Evolutionary conservation across 1,284 basidiomycete species (phyloP), one percentile per base, ranked within the genome.

Genomic region (Cryptococcus wingfieldii): DNA sequence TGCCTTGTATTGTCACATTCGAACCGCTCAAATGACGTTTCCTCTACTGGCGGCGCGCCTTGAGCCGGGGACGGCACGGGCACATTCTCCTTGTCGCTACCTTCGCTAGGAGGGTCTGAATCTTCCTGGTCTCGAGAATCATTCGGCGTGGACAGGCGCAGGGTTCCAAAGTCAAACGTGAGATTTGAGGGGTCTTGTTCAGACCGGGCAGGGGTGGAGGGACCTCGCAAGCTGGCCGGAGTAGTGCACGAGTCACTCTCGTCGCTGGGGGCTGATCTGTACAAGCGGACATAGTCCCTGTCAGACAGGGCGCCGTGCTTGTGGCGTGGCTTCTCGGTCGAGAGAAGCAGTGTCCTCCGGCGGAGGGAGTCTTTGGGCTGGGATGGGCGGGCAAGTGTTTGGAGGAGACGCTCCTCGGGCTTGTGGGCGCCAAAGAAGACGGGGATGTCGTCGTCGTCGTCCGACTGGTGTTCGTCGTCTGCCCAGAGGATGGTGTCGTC

Each of bases 31-130:
- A 28, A 18, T 4, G 25, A 13, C 7, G 19, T 44, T 12, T 38
- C 55, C 5, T 53, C 47, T 18, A 42, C 38, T 31, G 9, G 19
- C 23, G 9, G n/a, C 3, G 13, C 19, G 10, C 46, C 50, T 25
- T 53, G 51, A 13, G 16, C 18, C 34, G 6, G 34, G 13, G 43
- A n/a, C 9, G 57, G 54, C 14, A 65, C 23, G 25, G 58, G 54
- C 4, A 60, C 56, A 55, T 74, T 74, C 59, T 75, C 72, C 56
- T 75, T 75, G 50, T 75, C 71, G 31, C 65, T 69, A 18, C 64
- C 68, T 5, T 57, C 66, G 12, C 57, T 60, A 10, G 50, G 55
- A 16, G 44, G 27, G 44, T 47, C 23, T 5, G 47, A 37, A 16
- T 19, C 27, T n/a, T 37, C 34, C 9, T 23, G 4, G 49, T 37